A percentile compares a stretch with the other conserved stretches of the same genome.
These are phyloP conservation scores for Datisca glomerata DNA, from an alignment of 306 rosid genomes.

Conservation along the genomic window DNA sequence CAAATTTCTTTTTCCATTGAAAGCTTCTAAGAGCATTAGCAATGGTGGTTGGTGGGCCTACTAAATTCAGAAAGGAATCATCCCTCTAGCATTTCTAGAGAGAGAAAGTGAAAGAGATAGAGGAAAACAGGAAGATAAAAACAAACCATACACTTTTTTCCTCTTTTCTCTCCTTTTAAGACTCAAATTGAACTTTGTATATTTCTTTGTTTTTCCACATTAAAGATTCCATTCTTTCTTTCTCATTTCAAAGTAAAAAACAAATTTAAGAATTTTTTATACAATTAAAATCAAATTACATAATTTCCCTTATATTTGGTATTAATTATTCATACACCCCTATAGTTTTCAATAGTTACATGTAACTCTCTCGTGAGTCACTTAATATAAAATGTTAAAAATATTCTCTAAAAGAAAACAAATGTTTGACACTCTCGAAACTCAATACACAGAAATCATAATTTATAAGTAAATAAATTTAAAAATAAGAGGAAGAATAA, in stretches of 20 bases:
- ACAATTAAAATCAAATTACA: too few species aligned
- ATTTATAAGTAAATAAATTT: background rate
- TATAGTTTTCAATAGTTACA: too few species aligned
- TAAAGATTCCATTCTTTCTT: conserved; percentile 79
- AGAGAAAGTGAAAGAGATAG: conserved; percentile 26
- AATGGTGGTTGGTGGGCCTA: conserved; percentile 40
- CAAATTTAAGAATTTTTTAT: too few species aligned
- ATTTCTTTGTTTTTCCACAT: conserved; percentile 56
- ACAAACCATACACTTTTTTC: conserved; percentile 87
- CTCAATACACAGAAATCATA: too few species aligned
- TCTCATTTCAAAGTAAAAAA: too few species aligned
- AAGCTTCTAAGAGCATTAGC: conserved; percentile 32
- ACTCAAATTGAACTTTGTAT: conserved; percentile 47
- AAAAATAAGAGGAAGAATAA: background rate
- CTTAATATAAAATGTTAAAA: too few species aligned
- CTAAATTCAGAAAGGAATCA: conserved; percentile 60
- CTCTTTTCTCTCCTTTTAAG: conserved; percentile 91
- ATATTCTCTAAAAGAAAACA: too few species aligned
- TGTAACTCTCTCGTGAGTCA: too few species aligned
- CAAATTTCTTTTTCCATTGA: conserved; percentile 14
- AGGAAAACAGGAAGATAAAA: conserved; percentile 79
- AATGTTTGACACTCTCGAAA: too few species aligned
- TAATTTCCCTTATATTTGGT: too few species aligned
- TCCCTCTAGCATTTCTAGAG: conserved; percentile 8
- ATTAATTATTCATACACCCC: too few species aligned